Base-by-base conservation (phyloP, 352 stramenopile species). In the Globisporangium megalacanthum region DNA sequence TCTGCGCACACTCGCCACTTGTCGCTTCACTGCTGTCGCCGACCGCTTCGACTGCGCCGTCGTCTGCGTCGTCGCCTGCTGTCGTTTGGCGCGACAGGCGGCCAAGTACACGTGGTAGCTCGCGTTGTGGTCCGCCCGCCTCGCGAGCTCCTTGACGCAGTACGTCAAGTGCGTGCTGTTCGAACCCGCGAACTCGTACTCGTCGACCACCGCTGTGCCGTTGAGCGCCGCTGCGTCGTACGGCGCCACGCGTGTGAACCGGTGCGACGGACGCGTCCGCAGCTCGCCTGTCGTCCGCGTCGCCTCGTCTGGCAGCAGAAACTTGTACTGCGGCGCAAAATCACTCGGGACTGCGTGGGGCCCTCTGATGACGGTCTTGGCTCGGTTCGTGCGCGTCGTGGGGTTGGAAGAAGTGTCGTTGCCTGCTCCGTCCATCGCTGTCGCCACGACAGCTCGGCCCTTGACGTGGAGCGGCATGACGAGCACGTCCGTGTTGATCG, bases 301-400 rank as follows among this genome's bases (percentile, higher is more conserved):
- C 0, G 81, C 79, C 49, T 94, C 76, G 1, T 94, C 86, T 0
- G 77, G 66, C 6, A 90, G 61, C n/a, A 97, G 61, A 36, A 97
- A 97, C 59, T 97, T 97, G 66, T 87, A 97, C 60, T 90, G 79
- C 4, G 83, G 83, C 7, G 71, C 75, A 55, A 98, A 97, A 61
- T 97, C 86, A 3, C 62, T 69, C 0, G 92, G 86, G 4, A 96
- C 58, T 3, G 86, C 88, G 4, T 86, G 65, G 0, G 66, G 69
- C 0, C 88, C 88, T 6, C 87, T 74, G 4, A 89, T 65, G 4
- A 91, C 25, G 4, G 25, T 29, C 25, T 29, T 64, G 1, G 68
- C 54, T 3, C 74, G 56, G 7, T 37, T 63, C 42, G 58, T 52
- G 25, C 13, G 46, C 59, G 51, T 89, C 56, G 0, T 80, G 81